Evolutionary conservation across 805 yeast species (phyloP), one percentile per base, ranked within the genome.

Genomic region (Kodamaea kaohsiungensis): DNA sequence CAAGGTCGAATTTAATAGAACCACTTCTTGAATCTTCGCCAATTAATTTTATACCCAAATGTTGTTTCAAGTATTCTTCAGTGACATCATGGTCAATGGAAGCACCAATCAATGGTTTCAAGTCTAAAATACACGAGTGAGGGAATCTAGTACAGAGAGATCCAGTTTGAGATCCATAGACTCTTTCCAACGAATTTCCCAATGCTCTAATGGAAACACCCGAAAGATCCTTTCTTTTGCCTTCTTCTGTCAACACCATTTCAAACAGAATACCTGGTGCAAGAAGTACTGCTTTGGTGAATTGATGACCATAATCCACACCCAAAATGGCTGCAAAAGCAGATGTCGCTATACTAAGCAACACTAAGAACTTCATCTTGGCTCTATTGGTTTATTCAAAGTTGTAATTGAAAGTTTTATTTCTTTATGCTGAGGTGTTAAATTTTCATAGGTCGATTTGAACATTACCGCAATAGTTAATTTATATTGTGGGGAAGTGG

Each of bases 241-340:
- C 87, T 63, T 95, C 98, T 22, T 90, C 87, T 3, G 98, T 90
- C 57, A 95, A 75, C 12, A 95, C 87, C 42, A 95, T 81, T 64
- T 95, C 98, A 65, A 92, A 86, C 13, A 91, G 88, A 17, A 91
- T 85, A 10, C 91, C 90, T 0, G 98, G 98, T 0, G 97, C 97
- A 42, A 95, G 88, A 46, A 95, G 76, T 49, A 87, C 89, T 1
- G 96, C 91, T 67, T 95, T 95, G 19, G 91, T 83, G 75, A 78
- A 88, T 64, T 91, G 93, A 53, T 89, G 87, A 51, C 99, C 99
- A 65, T 80, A 86, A 67, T 95, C 99, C 40, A 95, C 76, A 18
- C 97, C 98, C 49, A 95, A 73, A 8, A 95, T 80, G 1, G 97
- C 93, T 9, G 82, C 84, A 8, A 68, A 58, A 7, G 49, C 57